Base-by-base conservation (phyloP, 1,284 basidiomycete genomes). In the Cutaneotrichosporon sp. region DNA sequence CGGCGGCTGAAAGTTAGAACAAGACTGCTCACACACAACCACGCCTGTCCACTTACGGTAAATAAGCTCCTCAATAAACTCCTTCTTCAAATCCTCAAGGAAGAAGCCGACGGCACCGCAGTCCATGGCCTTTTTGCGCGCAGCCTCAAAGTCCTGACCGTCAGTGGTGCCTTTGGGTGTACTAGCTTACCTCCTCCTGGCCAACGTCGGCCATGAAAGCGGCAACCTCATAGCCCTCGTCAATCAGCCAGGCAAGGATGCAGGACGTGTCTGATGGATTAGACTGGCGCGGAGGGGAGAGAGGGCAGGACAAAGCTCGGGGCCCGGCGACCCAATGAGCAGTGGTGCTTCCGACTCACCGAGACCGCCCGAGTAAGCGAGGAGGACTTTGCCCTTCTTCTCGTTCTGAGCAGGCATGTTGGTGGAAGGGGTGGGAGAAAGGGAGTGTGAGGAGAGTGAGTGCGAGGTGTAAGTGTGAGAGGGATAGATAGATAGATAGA, bases 121-220 rank as follows among this genome's bases (percentile, higher is more conserved):
- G 65, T 83, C 83, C 64, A 94, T 79, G 23, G 94, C 93, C 77
- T 99, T 99, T 67, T 81, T 81, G 65, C 87, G 84, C 50, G 94
- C 94, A 55, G 93, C 93, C 58, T 83, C 89, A 70, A 96, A 98
- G 77, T 99, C 93, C 88, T 92, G 60, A 3, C 8, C 17, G 34
- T 50, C 22, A 50, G 49, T 26, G 33, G n/a, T 17, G 9, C 3
- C 23, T 23, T 22, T n/a, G 3, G 4, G 20, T 44, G 8, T 12
- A 39, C 17, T 23, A 14, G 63, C 77, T 50, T 55, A 85, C 89
- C 81, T 98, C 94, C 77, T 97, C 92, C 76, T 97, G 94, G 26
- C 94, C 94, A 62, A 97, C 91, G 78, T 97, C 91, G 47, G 93
- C 93, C 92, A 98, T 96, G 83, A 94, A 98, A 38, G 93, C 91